A percentile compares a stretch with the other conserved stretches of the same genome.
Conservation (phyloP, 2,329 filamentous ascomycete species). For the Calonectria multiphialidica region DNA sequence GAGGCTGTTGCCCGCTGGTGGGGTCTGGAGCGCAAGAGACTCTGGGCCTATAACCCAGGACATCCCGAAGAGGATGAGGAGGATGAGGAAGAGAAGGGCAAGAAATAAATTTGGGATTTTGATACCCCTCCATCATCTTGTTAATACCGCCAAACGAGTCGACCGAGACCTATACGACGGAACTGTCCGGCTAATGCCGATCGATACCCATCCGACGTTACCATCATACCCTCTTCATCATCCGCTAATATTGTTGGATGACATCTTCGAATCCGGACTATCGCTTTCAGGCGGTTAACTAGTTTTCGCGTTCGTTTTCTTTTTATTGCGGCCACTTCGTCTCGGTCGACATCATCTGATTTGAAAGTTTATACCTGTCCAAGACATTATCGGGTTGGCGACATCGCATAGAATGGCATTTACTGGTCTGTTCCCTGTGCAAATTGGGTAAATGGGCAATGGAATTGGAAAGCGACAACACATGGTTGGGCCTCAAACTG, state of each 20-base stretch:
- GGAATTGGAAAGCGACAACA: not conserved
- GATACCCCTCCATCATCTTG: too few species aligned
- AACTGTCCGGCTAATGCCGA: not conserved
- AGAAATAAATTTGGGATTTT: not conserved
- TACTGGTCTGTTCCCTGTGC: not conserved
- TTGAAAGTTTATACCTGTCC: not conserved
- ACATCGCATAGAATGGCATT: not conserved
- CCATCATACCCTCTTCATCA: not conserved
- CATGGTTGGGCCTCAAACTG: not conserved
- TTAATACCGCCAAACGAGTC: not conserved
- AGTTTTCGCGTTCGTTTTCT: not conserved
- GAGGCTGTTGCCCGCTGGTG: conserved; percentile 41
- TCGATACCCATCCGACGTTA: not conserved
- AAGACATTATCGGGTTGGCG: not conserved
- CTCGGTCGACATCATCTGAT: not conserved
- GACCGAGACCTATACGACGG: not conserved
- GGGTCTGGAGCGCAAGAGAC: conserved; percentile 38
- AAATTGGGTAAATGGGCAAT: not conserved
- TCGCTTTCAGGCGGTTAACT: not conserved
- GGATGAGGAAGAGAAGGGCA: not conserved
- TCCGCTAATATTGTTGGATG: not conserved
- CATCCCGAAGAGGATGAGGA: not conserved
- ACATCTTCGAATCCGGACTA: not conserved
- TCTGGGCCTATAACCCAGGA: conserved; percentile 27
- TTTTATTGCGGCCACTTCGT: not conserved